Evolutionary conservation across 805 yeast genomes (phyloP).

Genomic region (Grigorovia jiainica): DNA sequence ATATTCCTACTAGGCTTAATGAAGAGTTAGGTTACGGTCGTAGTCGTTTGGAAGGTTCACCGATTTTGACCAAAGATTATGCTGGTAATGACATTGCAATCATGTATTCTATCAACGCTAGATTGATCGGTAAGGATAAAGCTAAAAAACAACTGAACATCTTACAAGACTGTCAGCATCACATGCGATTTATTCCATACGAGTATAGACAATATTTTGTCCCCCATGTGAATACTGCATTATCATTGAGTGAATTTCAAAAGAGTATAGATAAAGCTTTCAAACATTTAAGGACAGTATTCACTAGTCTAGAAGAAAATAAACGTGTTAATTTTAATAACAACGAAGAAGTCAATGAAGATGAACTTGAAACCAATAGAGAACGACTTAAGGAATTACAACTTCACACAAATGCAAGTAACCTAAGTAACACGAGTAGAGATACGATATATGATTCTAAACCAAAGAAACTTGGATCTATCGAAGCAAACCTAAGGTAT

Average conservation of each 20-base stretch:
- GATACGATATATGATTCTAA: too few species aligned
- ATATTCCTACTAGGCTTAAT: conserved; percentile 20
- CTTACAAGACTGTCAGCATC: conserved; percentile 13
- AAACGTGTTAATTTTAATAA: conserved; percentile 19
- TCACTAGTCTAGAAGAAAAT: conserved; percentile 8
- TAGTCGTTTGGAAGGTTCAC: conserved; percentile 40
- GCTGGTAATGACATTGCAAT: conserved; percentile 30
- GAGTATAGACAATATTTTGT: conserved; percentile 10
- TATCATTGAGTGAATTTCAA: conserved; percentile 8
- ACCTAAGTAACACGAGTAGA: conserved; percentile 1
- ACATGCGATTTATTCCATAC: conserved; percentile 24
- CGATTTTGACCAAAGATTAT: conserved; percentile 41
- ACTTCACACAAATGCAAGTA: conserved; percentile 18
- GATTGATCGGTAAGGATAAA: conserved; percentile 38
- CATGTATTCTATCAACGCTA: conserved; percentile 45
- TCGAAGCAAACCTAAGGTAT: background rate
- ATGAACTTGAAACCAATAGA: conserved; percentile 17
- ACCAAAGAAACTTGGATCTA: background rate
- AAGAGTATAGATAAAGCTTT: conserved; percentile 9
- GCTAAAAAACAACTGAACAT: conserved; percentile 13
- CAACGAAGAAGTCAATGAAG: conserved; percentile 13
- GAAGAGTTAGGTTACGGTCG: conserved; percentile 48
- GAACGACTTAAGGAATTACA: too few species aligned
- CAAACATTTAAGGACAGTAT: conserved; percentile 7
- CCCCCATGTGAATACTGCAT: conserved; percentile 6